Evolutionary conservation across 2,329 filamentous ascomycete genomes (phyloP).

Genomic region (Pyrenochaeta sp.): DNA sequence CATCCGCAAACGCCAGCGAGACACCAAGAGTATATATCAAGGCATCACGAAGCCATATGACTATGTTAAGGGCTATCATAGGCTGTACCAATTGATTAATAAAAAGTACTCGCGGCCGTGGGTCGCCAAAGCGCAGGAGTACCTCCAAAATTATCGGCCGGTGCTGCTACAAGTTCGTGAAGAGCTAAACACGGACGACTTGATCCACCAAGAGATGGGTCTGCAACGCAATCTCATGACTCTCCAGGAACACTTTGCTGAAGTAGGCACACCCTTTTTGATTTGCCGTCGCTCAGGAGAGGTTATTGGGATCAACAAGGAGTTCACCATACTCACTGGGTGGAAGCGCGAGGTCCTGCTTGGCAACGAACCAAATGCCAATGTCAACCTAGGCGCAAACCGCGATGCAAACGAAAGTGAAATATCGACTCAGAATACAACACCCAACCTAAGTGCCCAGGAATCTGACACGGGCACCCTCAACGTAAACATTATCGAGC

Average conservation of each 20-base stretch:
- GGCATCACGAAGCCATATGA: conserved; percentile 90
- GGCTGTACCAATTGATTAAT: conserved; percentile 80
- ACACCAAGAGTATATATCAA: conserved; percentile 87
- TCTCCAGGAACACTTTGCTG: conserved; percentile 89
- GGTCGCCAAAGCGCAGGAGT: conserved; percentile 83
- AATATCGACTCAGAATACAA: conserved; percentile 53
- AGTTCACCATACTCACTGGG: conserved; percentile 93
- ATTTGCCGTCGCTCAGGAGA: conserved; percentile 93
- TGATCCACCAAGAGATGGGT: conserved; percentile 97
- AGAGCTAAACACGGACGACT: conserved; percentile 85
- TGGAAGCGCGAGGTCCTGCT: conserved; percentile 92
- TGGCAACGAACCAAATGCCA: conserved; percentile 86
- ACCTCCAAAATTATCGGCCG: conserved; percentile 87
- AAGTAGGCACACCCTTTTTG: conserved; percentile 88
- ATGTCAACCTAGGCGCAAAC: conserved; percentile 76
- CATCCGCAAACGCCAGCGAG: conserved; percentile 63
- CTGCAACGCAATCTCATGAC: conserved; percentile 93
- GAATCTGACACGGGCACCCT: conserved; percentile 60
- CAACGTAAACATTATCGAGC: conserved; percentile 88
- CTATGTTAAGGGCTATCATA: conserved; percentile 90
- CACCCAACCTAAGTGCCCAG: conserved; percentile 54
- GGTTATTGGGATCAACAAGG: conserved; percentile 93
- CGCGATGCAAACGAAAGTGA: conserved; percentile 47
- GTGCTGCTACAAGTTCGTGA: conserved; percentile 92
- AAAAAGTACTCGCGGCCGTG: conserved; percentile 80